Base-by-base conservation (phyloP, 192 early-diverging fungal species). In the Cladochytrium replicatum region DNA sequence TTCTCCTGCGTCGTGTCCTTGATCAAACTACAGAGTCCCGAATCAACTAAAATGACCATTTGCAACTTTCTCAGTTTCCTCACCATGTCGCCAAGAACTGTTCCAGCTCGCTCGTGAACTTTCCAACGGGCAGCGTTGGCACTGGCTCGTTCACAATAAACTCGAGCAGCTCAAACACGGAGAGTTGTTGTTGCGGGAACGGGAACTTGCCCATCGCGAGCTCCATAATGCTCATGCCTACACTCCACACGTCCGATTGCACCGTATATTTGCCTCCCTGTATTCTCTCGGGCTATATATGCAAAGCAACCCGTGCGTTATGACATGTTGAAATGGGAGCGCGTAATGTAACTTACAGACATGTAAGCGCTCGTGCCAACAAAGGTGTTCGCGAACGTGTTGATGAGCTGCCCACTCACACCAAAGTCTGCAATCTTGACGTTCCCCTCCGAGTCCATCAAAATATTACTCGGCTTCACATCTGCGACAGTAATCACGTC, bases 361-460 rank as follows among this genome's bases (percentile, higher is more conserved):
- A 99, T 89, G 51, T 99, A 99, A 46, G 85, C 88, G 58, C 85
- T 85, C 13, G 97, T 99, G 17, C 97, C 97, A 0, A 89, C 86
- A 77, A 99, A 99, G 1, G 93, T 97, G 48, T 87, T 77, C 3
- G 90, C 97, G n/a, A 66, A 50, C 7, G 89, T 89, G 45, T 94
- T 83, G 38, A 88, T 81, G 27, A 92, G 59, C 63, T 95, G 82
- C 6, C 89, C 88, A 5, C 85, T 88, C 4, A 99, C 97, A 24
- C 94, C 94, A 70, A 99, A 94, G 64, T 99, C 94, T 43, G 88
- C 93, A 24, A 99, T 77, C 57, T 99, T 99, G 55, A 99, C 85
- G 52, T 89, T 75, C 13, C 96, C 96, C 3, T 69, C 63, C 37
- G 78, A 75, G 24, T 94, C 91, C 5, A 97, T 72, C 41, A 99